Base-by-base conservation (phyloP, 768 basidiomycete species). In the Boletus speciosus region DNA sequence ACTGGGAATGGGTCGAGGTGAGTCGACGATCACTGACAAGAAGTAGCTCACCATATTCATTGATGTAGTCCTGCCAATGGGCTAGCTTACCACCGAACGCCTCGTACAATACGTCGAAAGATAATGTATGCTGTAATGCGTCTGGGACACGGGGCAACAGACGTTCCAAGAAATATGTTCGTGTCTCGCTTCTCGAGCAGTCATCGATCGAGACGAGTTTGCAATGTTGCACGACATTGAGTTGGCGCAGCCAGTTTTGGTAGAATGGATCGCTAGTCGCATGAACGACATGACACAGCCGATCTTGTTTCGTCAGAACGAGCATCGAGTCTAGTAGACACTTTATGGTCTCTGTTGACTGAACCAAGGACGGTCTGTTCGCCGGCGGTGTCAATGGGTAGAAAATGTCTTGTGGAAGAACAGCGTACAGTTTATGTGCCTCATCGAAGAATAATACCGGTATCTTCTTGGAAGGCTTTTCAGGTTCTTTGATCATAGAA, bases 361-460 rank as follows among this genome's bases (percentile, higher is more conserved):
- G 84, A 39, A 92, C 88, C 40, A 92, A 74, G 6, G 83, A 78
- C 0, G 88, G 88, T 44, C 84, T 92, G 62, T 46, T 25, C 27
- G 40, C n/a, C 43, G 40, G 43, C 11, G n/a, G 50, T 57, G 34
- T 51, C 41, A 49, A 47, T 47, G 36, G 31, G 6, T 19, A 29
- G 11, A 27, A 38, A 25, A 48, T 9, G 16, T 44, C 3, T 39
- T 31, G 19, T 46, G 8, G 14, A 51, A 51, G 50, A 6, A 37
- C 34, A 31, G 58, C 83, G 35, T 66, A 90, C 85, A 92, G 71
- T 67, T 86, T 89, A 65, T 93, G 91, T 2, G 90, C 88, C 66
- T 93, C 91, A 58, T 93, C 91, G 56, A 93, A 82, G 66, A 93
- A 88, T 53, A 93, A 78, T 12, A 88, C 87, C 1, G 88, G 88